A percentile compares a stretch with the other conserved stretches of the same genome.
Conservation (phyloP, 2,329 filamentous ascomycete genomes). For the Monosporascus sp. region DNA sequence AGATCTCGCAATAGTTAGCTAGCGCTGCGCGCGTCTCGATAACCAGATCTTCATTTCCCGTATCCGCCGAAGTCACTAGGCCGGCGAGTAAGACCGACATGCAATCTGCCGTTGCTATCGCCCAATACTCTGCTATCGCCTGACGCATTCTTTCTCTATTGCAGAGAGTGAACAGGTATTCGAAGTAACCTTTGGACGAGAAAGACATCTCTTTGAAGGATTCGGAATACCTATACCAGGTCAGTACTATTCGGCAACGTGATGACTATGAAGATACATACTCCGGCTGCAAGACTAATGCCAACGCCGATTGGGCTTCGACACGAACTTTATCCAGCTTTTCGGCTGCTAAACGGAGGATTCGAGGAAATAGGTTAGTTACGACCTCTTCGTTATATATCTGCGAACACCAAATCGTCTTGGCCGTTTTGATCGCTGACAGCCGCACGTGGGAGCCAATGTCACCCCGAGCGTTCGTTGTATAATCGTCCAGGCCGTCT, state of each 20-base stretch:
- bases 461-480: conserved; percentile 81
- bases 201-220: conserved; percentile 38
- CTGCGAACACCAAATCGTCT: conserved; percentile 46
- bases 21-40: conserved; percentile 64
- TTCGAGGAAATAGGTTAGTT: conserved; percentile 39
- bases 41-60: conserved; percentile 71
- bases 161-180: conserved; percentile 44
- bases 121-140: conserved; percentile 30
- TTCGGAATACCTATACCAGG: conserved; percentile 25
- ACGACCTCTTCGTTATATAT: conserved; percentile 20
- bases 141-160: conserved; percentile 29
- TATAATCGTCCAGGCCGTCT: conserved; percentile 78
- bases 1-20: conserved; percentile 44
- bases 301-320: conserved; percentile 53
- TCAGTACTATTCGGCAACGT: conserved; percentile 11
- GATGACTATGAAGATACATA: conserved; percentile 26
- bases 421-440: conserved; percentile 72
- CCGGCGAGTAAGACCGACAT: conserved; percentile 57
- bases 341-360: conserved; percentile 71
- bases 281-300: conserved; percentile 38
- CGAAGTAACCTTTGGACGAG: conserved; percentile 57
- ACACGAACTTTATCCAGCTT: conserved; percentile 83
- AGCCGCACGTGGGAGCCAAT: conserved; percentile 81
- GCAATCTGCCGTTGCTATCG: conserved; percentile 31
- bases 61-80: conserved; percentile 66